Percentiles rank a stretch among this genome's conserved stretches.
These are phyloP conservation scores for Strobilomyces dryophilus DNA, from an alignment of 768 basidiomycete genomes.

Conservation along the genomic window DNA sequence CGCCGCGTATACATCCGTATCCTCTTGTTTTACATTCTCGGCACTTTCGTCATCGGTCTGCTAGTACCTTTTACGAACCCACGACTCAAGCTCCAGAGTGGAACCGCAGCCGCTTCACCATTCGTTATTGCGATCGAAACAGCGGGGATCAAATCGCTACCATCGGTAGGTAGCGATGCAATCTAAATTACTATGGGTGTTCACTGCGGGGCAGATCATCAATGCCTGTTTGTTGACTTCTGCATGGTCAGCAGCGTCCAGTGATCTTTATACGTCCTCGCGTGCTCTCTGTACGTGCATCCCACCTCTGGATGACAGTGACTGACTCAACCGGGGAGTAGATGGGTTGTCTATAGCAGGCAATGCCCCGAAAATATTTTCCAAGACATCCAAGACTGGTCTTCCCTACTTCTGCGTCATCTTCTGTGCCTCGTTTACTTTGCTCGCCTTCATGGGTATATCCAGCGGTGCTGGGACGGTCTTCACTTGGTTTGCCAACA, in stretches of 20 bases:
- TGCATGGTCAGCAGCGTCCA: conserved; percentile 89
- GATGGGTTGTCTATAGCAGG: conserved; percentile 78
- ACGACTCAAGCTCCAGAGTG: conserved; percentile 45
- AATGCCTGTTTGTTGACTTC: conserved; percentile 83
- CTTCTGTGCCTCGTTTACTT: conserved; percentile 62
- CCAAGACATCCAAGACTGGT: conserved; percentile 62
- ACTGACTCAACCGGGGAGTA: conserved; percentile 22
- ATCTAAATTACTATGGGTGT: conserved; percentile 3
- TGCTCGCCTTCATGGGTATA: conserved; percentile 82
- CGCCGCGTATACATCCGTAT: conserved; percentile 72
- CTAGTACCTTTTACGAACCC: conserved; percentile 71
- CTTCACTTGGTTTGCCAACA: conserved; percentile 77
- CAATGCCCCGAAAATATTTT: conserved; percentile 81
- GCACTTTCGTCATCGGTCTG: conserved; percentile 76
- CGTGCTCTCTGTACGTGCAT: conserved; percentile 69
- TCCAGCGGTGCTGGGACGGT: conserved; percentile 62
- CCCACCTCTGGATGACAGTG: neutral
- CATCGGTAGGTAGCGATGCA: conserved; percentile 50
- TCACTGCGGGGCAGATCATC: conserved; percentile 48
- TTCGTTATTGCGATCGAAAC: conserved; percentile 87
- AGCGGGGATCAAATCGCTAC: conserved; percentile 84
- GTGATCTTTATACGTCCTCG: conserved; percentile 87
- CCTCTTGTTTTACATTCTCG: conserved; percentile 68
- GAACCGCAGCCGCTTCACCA: conserved; percentile 70
- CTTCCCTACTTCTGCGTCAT: conserved; percentile 72